These are phyloP conservation scores for Cystobasidium ongulense DNA, from an alignment of 768 basidiomycete genomes.

Conservation along the genomic window DNA sequence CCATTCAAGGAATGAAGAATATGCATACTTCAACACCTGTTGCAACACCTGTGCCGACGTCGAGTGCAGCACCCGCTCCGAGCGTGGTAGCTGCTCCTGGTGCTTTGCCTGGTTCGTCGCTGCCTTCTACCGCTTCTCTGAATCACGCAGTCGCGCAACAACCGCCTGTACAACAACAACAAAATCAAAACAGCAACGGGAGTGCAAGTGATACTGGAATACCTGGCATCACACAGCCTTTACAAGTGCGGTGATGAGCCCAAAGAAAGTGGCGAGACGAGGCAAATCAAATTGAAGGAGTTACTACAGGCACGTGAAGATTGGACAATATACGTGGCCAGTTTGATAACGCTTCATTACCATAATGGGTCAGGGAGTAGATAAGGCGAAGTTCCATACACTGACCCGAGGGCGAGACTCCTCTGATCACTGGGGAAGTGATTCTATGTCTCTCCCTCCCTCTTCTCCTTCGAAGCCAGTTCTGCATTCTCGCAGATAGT, in stretches of 20 bases:
- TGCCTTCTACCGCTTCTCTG: not conserved
- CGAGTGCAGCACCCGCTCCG: not conserved
- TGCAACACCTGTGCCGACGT: not conserved
- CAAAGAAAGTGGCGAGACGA: too few relatives aligned
- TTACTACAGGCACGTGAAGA: too few relatives aligned
- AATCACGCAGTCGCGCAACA: slow-evolving; percentile 3
- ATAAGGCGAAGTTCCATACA: too few relatives aligned
- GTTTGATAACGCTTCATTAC: too few relatives aligned
- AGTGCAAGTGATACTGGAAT: not conserved
- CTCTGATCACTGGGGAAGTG: too few relatives aligned
- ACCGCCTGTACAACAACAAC: not conserved
- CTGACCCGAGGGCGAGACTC: too few relatives aligned
- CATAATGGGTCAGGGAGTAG: too few relatives aligned
- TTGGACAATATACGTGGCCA: too few relatives aligned
- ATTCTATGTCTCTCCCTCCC: too few relatives aligned
- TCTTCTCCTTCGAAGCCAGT: too few relatives aligned
- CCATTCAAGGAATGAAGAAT: slow-evolving; percentile 18
- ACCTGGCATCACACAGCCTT: not conserved
- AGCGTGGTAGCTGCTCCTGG: not conserved
- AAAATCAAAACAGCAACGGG: not conserved
- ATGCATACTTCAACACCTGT: slow-evolving; percentile 1
- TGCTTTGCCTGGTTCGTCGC: slow-evolving; percentile 7
- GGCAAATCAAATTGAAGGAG: not conserved
- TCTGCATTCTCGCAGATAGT: too few relatives aligned
- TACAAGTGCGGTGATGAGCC: not conserved